Evolutionary conservation across 345 rosid species (phyloP).

Genomic region (Noccaea caerulescens): DNA sequence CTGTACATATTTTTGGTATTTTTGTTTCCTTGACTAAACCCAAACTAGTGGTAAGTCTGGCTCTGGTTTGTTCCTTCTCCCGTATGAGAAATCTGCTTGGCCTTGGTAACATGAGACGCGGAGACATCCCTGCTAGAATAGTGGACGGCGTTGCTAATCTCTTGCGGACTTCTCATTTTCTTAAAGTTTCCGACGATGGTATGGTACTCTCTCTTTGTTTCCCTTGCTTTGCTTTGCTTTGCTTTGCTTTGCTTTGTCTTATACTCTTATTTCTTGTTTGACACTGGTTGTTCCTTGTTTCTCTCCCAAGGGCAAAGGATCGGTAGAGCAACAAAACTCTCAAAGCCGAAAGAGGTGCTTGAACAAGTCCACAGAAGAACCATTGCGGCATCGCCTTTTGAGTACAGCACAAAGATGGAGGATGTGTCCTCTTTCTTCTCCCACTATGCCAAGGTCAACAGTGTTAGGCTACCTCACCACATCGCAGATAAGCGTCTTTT

Average conservation of each 20-base stretch:
- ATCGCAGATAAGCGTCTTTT: constrained; percentile 52
- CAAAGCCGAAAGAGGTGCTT: constrained; percentile 47
- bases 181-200: constrained; percentile 51
- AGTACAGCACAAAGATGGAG: constrained; percentile 47
- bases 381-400: constrained; percentile 54
- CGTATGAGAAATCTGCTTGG: constrained; percentile 50
- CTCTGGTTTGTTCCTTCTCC: constrained; percentile 53
- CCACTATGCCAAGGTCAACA: constrained; percentile 56
- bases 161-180: constrained; percentile 41
- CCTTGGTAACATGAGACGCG: constrained; percentile 36
- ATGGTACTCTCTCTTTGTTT: background rate
- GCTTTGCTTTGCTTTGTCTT: background rate
- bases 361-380: constrained; percentile 57
- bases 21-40: constrained; percentile 20
- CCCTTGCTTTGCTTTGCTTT: background rate
- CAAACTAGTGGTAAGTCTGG: constrained; percentile 48
- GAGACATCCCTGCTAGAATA: constrained; percentile 37
- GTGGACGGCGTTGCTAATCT: constrained; percentile 41
- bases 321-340: constrained; percentile 50
- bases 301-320: constrained; percentile 47
- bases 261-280: background rate
- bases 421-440: constrained; percentile 51
- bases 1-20: background rate
- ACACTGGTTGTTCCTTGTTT: background rate
- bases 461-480: constrained; percentile 64